phyloP scores from a whole-genome alignment of 345 rosid species.

The Aquilaria yunnanensis region DNA sequence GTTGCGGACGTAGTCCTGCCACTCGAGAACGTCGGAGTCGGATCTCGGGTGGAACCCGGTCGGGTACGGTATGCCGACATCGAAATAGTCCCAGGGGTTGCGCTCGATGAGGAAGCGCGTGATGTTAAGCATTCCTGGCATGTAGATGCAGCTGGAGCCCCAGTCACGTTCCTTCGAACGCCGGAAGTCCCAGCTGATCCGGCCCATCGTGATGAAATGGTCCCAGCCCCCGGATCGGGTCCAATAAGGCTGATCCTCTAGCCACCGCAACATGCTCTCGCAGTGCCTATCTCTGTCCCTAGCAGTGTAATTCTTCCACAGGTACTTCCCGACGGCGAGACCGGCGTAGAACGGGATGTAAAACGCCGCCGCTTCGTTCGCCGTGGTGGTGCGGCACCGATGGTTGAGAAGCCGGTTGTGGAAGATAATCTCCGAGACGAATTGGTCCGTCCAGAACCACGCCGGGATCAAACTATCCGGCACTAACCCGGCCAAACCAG shows the following conservation, averaged over 20 bases:
- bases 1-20: constrained; percentile 73
- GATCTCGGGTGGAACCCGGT: constrained; percentile 96
- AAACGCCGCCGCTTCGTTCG: constrained; percentile 67
- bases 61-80: constrained; percentile 92
- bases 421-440: constrained; percentile 71
- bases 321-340: constrained; percentile 76
- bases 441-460: constrained; percentile 96
- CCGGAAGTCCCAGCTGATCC: constrained; percentile 98
- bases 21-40: constrained; percentile 51
- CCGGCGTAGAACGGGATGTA: constrained; percentile 94
- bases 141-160: constrained; percentile 89
- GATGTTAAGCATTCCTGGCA: constrained; percentile 78
- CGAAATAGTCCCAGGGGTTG: constrained; percentile 98
- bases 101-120: constrained; percentile 94
- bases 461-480: constrained; percentile 64
- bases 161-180: constrained; percentile 67
- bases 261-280: constrained; percentile 56
- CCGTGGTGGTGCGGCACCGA: constrained; percentile 61
- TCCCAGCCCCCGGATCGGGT: constrained; percentile 80
- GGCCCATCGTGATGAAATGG: constrained; percentile 91
- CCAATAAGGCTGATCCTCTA: constrained; percentile 58
- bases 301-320: constrained; percentile 59
- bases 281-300: constrained; percentile 74
- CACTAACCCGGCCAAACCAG: constrained; percentile 38
- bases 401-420: constrained; percentile 75